Conservation (phyloP, 768 basidiomycete genomes). For the Termitomyces sp. region DNA sequence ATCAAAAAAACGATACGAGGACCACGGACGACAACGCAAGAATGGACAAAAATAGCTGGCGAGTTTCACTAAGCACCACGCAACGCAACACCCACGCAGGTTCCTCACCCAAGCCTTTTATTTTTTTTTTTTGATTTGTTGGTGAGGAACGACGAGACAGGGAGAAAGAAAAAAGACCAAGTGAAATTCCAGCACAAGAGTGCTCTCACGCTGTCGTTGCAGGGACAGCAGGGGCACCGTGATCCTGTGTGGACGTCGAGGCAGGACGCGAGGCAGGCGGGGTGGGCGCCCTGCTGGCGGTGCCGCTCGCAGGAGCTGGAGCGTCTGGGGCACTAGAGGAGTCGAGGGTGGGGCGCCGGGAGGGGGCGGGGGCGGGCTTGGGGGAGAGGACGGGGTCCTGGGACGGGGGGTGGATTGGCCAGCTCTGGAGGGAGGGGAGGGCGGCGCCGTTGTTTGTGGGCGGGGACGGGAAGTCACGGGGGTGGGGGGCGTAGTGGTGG, state of each 20-base stretch:
- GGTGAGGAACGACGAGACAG: not conserved
- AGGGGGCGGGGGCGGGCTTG: not conserved
- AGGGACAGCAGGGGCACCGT: not conserved
- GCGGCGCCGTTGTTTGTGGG: not conserved
- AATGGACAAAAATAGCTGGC: too few relatives aligned
- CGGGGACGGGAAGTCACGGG: not conserved
- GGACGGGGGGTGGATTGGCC: not conserved
- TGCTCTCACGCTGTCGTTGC: not conserved
- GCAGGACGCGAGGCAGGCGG: not conserved
- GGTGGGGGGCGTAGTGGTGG: not conserved
- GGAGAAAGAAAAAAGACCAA: too few relatives aligned
- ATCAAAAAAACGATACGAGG: too few relatives aligned
- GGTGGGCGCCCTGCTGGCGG: not conserved
- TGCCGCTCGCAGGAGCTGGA: not conserved
- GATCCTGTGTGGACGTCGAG: not conserved
- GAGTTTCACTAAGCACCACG: too few relatives aligned
- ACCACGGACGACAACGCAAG: too few relatives aligned
- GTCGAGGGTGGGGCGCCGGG: not conserved
- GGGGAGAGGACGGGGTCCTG: not conserved
- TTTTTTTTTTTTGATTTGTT: not conserved
- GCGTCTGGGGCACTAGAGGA: not conserved
- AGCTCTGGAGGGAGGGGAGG: not conserved
- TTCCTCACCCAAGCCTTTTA: too few relatives aligned
- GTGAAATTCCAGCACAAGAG: too few relatives aligned
- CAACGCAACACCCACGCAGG: too few relatives aligned